Conservation (phyloP, 306 rosid genomes). For the Quillaja saponaria region DNA sequence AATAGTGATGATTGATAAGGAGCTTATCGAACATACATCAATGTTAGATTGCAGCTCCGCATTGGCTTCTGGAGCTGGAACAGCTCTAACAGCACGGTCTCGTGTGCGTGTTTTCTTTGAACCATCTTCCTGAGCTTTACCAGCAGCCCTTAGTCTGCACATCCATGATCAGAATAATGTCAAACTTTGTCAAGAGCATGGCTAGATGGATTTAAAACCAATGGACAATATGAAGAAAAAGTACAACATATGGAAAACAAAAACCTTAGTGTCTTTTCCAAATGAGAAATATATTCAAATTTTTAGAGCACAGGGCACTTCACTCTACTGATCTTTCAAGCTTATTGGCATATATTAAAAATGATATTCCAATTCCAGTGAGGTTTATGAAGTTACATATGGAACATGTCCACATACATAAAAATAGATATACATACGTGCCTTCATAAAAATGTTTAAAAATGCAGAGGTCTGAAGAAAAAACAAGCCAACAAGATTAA, state of each 20-base stretch:
- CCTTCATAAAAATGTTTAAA: no score
- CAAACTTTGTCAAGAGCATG: slow-evolving; percentile 17
- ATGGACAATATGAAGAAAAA: slow-evolving; percentile 9
- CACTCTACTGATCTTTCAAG: not conserved
- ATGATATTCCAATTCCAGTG: no score
- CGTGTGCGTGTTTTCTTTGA: slow-evolving; percentile 67
- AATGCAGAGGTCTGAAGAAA: no score
- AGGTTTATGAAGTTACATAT: no score
- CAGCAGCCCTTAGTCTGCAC: slow-evolving; percentile 69
- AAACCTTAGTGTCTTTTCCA: no score
- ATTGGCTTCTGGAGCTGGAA: slow-evolving; percentile 89
- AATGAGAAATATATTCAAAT: no score
- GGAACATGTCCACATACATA: no score
- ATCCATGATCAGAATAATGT: slow-evolving; percentile 27
- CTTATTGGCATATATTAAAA: no score
- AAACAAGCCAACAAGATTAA: no score
- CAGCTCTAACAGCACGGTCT: slow-evolving; percentile 57
- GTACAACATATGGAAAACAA: not conserved
- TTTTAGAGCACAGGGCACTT: not conserved
- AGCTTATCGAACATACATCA: slow-evolving; percentile 57
- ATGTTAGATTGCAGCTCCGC: slow-evolving; percentile 87
- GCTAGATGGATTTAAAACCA: slow-evolving; percentile 15
- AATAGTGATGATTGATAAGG: slow-evolving; percentile 16
- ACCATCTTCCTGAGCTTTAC: slow-evolving; percentile 70
- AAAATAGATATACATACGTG: no score